Base-by-base conservation (phyloP, 352 stramenopile genomes). In the Aphanomyces cochlioides region DNA sequence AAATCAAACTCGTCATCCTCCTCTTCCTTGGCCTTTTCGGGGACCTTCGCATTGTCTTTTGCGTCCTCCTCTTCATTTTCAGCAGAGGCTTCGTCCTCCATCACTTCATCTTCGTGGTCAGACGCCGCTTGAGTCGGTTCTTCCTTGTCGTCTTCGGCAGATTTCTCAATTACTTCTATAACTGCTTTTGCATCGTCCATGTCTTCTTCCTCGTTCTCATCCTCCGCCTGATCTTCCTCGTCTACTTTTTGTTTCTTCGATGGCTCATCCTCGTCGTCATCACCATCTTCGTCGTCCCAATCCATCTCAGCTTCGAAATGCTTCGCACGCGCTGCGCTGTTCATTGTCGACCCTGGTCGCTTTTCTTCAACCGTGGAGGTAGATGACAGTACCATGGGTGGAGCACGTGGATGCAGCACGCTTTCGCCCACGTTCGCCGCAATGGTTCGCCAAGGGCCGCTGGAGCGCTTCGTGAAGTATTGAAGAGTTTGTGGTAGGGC, bases 1-100 rank as follows among this genome's bases (percentile, higher is more conserved):
- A 94, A 92, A 64, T 93, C 85, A 39, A 90, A 83, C 56, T 92
- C 84, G 45, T 90, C 83, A 15, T 79, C 73, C 15, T 79, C 75
- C 8, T 73, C 66, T 3, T 80, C 73, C 5, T 66, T 41, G 28
- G 64, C 41, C 2, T 70, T 67, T 37, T 72, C 65, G 19, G 17
- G 60, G 1, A 47, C 38, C 36, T 58, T 58, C 21, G 53, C 19
- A 39, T 57, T 19, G 47, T 54, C 50, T 39, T 41, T 28, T 39
- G 41, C 19, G 12, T 53, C 5, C 63, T 50, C 48, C 17, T 61
- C 54, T 37, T 61, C 28, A 10, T 13, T n/a, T 6, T 37, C 54
- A 13, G 65, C 59, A 17, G 63, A 54, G 6, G 71, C 71, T 6
- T 73, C 73, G 43, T 61, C 57, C 19, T 75, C 63, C 13, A 72